phyloP scores from a whole-genome alignment of 306 rosid species.

The Malus orientalis region DNA sequence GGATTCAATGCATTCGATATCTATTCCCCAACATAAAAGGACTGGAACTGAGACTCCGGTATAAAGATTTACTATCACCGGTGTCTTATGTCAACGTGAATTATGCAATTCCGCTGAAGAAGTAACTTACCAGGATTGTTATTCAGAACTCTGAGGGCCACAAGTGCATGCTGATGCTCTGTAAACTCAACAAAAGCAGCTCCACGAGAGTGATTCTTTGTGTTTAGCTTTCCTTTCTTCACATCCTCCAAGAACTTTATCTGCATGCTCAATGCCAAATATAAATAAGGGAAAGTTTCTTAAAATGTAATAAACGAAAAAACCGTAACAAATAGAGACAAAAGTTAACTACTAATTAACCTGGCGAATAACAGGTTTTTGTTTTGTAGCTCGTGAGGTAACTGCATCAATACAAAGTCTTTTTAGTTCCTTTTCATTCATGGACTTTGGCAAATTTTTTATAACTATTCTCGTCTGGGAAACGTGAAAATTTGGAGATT shows the following conservation, averaged over 20 bases:
- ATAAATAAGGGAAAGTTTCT: neutral
- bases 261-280: slow-evolving; percentile 30
- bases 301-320: neutral
- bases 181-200: slow-evolving; percentile 90
- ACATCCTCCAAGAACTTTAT: slow-evolving; percentile 70
- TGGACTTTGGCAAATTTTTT: slow-evolving; percentile 79
- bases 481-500: slow-evolving; percentile 94
- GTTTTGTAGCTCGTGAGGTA: slow-evolving; percentile 83
- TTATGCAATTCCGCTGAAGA: neutral
- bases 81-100: neutral
- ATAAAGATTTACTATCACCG: neutral
- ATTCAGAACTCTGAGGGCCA: slow-evolving; percentile 88
- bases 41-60: neutral
- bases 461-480: slow-evolving; percentile 76
- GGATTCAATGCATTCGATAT: neutral
- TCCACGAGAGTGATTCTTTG: slow-evolving; percentile 68
- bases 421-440: slow-evolving; percentile 70
- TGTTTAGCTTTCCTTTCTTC: slow-evolving; percentile 61
- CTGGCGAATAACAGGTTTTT: slow-evolving; percentile 79
- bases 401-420: slow-evolving; percentile 82
- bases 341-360: slow-evolving; percentile 27
- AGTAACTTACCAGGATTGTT: slow-evolving; percentile 78
- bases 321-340: neutral
- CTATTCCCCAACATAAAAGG: neutral
- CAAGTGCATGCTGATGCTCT: slow-evolving; percentile 96